Base-by-base conservation (phyloP, 1,284 basidiomycete species). In the Fomitopsis pinicola region DNA sequence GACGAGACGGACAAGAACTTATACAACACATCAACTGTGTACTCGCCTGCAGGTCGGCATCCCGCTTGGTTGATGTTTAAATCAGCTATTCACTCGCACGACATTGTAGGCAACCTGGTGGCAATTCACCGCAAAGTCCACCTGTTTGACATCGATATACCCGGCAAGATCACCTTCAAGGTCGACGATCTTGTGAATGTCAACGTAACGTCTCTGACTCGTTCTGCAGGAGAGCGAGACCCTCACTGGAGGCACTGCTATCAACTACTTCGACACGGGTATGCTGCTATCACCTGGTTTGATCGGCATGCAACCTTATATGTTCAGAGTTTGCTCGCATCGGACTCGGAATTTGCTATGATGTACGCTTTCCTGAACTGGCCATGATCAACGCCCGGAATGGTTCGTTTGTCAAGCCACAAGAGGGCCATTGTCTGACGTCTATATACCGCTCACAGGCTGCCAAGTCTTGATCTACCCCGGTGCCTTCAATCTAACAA, bases 111-210 rank as follows among this genome's bases (percentile, higher is more conserved):
- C 14, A 86, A 91, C 57, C 82, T 98, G 45, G 86, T 99, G 33
- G 91, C 92, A 0, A 86, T 86, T 42, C 94, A 98, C 74, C 87
- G 97, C 59, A 98, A 99, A 76, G 85, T 99, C 1, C 97, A 99
- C 72, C 80, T 99, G 9, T 99, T 99, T 72, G 97, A 99, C 74
- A 98, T 99, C 64, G 94, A 99, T 72, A 97, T 98, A 59, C 95
- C 95, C 0, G 97, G 97, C 19, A 91, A 94, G 74, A 98, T 99
- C 76, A 95, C 80, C 4, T 99, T 99, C 86, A 97, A 97, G 80
- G 95, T 91, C 60, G 64, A 77, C 68, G 48, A 36, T 28, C 42
- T 48, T 33, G 5, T 30, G n/a, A 12, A 22, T 33, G n/a, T 42
- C 40, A 30, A 19, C 42, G 36, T 33, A 4, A 17, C 8, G 30